A percentile compares a stretch with the other conserved stretches of the same genome.
Evolutionary conservation across 2,329 filamentous ascomycete genomes (phyloP).

Genomic region (Dactylonectria estremocensis): DNA sequence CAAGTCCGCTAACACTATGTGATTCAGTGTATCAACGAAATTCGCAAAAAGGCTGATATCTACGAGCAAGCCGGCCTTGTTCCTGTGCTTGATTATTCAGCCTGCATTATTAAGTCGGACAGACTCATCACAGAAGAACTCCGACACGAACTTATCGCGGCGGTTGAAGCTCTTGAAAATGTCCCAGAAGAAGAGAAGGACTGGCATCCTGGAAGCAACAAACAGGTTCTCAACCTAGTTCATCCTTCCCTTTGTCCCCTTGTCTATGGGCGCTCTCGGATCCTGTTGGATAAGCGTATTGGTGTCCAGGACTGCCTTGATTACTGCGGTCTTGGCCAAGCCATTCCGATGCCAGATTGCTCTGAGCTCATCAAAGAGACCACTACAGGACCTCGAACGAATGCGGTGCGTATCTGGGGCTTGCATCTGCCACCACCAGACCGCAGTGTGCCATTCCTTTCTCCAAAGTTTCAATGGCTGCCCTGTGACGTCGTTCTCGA

Average conservation of each 20-base stretch:
- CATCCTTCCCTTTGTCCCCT: conserved; percentile 41
- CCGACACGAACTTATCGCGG: conserved; percentile 9
- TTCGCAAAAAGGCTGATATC: conserved; percentile 62
- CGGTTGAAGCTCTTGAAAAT: conserved; percentile 31
- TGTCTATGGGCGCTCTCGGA: conserved; percentile 43
- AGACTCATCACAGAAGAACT: conserved; percentile 24
- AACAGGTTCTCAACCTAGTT: conserved; percentile 30
- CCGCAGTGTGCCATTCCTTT: conserved; percentile 65
- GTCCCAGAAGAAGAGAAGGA: conserved; percentile 35
- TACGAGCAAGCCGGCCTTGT: conserved; percentile 57
- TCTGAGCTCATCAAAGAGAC: conserved; percentile 63
- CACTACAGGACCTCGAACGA: too few species aligned
- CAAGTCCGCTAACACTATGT: too few species aligned
- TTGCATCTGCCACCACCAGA: conserved; percentile 62
- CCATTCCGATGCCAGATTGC: conserved; percentile 52
- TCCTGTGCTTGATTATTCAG: conserved; percentile 39
- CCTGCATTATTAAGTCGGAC: conserved; percentile 44
- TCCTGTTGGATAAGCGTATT: conserved; percentile 53
- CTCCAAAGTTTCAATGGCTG: conserved; percentile 49
- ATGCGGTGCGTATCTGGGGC: too few species aligned
- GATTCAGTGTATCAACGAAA: conserved; percentile 52
- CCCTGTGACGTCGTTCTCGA: conserved; percentile 57
- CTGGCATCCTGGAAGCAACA: conserved; percentile 27
- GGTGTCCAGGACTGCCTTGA: conserved; percentile 38
- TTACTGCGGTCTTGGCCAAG: conserved; percentile 34